Evolutionary conservation across 352 stramenopile genomes (phyloP), one percentile per base, ranked within the genome.

Genomic region (Globisporangium heterothallicum): DNA sequence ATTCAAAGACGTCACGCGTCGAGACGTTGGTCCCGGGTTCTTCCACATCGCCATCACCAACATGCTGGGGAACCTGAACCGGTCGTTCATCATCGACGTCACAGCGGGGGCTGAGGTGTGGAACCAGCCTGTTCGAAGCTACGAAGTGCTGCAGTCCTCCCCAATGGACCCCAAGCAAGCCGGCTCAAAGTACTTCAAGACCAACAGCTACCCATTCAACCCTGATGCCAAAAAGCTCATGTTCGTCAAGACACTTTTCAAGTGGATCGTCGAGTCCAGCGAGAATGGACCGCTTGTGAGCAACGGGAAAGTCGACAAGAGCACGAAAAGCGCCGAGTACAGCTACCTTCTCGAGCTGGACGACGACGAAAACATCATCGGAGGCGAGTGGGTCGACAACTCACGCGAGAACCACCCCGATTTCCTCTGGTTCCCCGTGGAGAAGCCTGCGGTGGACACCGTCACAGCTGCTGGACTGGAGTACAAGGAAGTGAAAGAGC

Each of bases 131-230:
- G 57, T 64, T 43, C 42, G 56, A n/a, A 26, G 56, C 13, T 63
- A 47, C 10, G 25, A 59, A 16, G 50, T 63, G 6, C 44, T 55
- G 14, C 12, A 24, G 47, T n/a, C n/a, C n/a, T n/a, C n/a, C n/a
- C n/a, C n/a, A n/a, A n/a, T n/a, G n/a, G n/a, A n/a, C n/a, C n/a
- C n/a, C n/a, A n/a, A n/a, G n/a, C n/a, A n/a, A n/a, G n/a, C n/a
- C n/a, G n/a, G n/a, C n/a, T n/a, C n/a, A n/a, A 42, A 18, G 3
- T 18, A 12, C 13, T 26, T 50, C 30, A 41, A 49, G 6, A 52
- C 41, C 13, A 27, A 36, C 13, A 21, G 18, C 24, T 66, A 66
- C 19, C 55, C 48, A 30, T 66, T 66, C 49, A 66, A 66, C 48
- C 16, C 21, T 4, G 13, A 38, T 4, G 45, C 51, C 0, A 43